Percentiles rank a stretch among this genome's conserved stretches.
Evolutionary conservation across 306 rosid species (phyloP).

Genomic region (Glycyrrhiza uralensis): DNA sequence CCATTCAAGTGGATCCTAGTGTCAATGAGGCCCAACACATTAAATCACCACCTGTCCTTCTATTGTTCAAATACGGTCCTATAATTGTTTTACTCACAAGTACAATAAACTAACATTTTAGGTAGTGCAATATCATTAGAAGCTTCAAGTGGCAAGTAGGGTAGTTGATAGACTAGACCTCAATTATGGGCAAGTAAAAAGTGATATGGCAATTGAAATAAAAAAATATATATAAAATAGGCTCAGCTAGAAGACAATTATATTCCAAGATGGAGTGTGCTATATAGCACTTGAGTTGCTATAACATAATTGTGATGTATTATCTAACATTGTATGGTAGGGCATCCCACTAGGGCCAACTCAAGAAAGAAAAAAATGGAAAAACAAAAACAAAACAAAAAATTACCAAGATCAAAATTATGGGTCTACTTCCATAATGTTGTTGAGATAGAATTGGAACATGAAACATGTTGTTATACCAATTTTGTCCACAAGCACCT

Average conservation of each 20-base stretch:
- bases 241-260: conserved; percentile 23
- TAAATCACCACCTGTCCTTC: conserved; percentile 24
- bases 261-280: conserved; percentile 22
- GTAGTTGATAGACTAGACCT: conserved; percentile 23
- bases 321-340: conserved; percentile 23
- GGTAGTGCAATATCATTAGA: conserved; percentile 36
- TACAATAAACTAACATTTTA: conserved; percentile 27
- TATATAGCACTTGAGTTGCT: conserved; percentile 9
- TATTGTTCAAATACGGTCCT: conserved; percentile 38
- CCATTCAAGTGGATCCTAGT: conserved; percentile 45
- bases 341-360: conserved; percentile 25
- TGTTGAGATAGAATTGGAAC: conserved; percentile 21
- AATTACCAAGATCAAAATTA: conserved; percentile 24
- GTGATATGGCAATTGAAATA: neutral
- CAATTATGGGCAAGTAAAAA: conserved; percentile 25
- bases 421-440: conserved; percentile 14
- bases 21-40: conserved; percentile 47
- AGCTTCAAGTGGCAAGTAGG: conserved; percentile 29
- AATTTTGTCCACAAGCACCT: neutral
- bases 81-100: conserved; percentile 35
- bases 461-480: conserved; percentile 37
- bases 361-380: neutral
- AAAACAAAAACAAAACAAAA: too few species aligned
- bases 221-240: neutral
- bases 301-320: conserved; percentile 25